Evolutionary conservation across 768 basidiomycete genomes (phyloP).

Genomic region (Paxillus rubicundulus): DNA sequence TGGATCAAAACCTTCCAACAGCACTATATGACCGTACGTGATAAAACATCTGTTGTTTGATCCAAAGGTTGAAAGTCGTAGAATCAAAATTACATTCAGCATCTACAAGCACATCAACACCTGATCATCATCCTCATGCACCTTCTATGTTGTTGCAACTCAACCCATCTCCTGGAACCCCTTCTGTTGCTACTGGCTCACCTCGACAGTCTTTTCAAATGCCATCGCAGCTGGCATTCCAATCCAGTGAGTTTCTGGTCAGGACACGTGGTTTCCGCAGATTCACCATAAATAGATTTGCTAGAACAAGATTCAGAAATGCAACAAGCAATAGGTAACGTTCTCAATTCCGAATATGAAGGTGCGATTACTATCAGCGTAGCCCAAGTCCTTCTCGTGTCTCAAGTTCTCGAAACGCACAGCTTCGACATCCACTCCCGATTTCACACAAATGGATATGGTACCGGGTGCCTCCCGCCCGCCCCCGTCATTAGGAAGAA

Average conservation of each 20-base stretch:
- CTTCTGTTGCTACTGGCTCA: slow-evolving; percentile 54
- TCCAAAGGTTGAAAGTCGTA: background rate
- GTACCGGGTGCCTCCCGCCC: slow-evolving; percentile 11
- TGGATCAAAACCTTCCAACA: slow-evolving; percentile 35
- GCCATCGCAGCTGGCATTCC: slow-evolving; percentile 46
- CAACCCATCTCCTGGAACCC: slow-evolving; percentile 38
- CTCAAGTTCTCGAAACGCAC: background rate
- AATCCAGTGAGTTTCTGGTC: slow-evolving; percentile 49
- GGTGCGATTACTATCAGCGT: slow-evolving; percentile 10
- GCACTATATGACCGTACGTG: slow-evolving; percentile 37
- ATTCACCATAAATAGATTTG: slow-evolving; percentile 44
- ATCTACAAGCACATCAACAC: slow-evolving; percentile 12
- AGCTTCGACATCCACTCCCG: slow-evolving; percentile 15
- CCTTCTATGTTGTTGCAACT: slow-evolving; percentile 39
- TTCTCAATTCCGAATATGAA: slow-evolving; percentile 52
- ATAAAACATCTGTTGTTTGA: background rate
- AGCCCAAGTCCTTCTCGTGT: background rate
- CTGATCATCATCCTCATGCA: slow-evolving; percentile 17
- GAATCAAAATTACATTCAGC: slow-evolving; percentile 14
- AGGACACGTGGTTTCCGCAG: background rate
- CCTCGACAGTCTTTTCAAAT: slow-evolving; percentile 53
- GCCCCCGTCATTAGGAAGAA: slow-evolving; percentile 12
- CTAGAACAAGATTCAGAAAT: slow-evolving; percentile 71
- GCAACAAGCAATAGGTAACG: slow-evolving; percentile 57
- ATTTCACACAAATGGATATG: slow-evolving; percentile 3